Percentiles rank a stretch among this genome's conserved stretches.
Evolutionary conservation across 1,284 basidiomycete genomes (phyloP).

Genomic region (Ustilago nuda): DNA sequence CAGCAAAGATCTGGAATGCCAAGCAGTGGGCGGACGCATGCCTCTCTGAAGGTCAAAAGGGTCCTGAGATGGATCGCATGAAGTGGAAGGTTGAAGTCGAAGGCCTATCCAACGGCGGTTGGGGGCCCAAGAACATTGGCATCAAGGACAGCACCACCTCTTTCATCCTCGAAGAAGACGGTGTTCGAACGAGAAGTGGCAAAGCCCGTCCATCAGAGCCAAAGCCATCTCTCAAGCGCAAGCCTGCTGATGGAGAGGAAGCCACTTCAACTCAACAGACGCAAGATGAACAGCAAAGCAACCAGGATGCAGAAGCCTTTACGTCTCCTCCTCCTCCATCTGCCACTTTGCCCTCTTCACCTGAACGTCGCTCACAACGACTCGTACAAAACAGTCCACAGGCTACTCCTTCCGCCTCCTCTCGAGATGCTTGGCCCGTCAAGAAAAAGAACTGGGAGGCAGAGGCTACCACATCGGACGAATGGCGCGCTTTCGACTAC

Average conservation of each 20-base stretch:
- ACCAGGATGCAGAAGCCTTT: constrained; percentile 15
- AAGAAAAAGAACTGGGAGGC: constrained; percentile 58
- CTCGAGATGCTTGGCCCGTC: constrained; percentile 33
- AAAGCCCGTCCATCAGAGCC: constrained; percentile 32
- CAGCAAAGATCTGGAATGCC: constrained; percentile 62
- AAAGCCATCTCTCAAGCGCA: constrained; percentile 28
- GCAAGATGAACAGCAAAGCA: constrained; percentile 1
- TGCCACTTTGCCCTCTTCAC: constrained; percentile 19
- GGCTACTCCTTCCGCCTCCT: constrained; percentile 13
- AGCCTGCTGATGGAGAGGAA: constrained; percentile 18
- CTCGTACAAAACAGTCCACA: constrained; percentile 15
- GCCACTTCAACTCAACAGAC: constrained; percentile 8
- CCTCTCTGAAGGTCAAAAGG: constrained; percentile 49
- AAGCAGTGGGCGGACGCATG: constrained; percentile 67
- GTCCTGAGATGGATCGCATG: constrained; percentile 65
- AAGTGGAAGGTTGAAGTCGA: constrained; percentile 61
- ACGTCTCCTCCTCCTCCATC: constrained; percentile 10
- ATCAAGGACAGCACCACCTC: constrained; percentile 28
- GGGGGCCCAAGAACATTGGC: constrained; percentile 48
- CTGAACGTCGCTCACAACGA: constrained; percentile 27
- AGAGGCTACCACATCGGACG: constrained; percentile 52
- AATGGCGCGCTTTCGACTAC: constrained; percentile 66
- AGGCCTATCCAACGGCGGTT: constrained; percentile 48
- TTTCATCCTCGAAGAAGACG: constrained; percentile 53
- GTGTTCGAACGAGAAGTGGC: constrained; percentile 61